These are phyloP conservation scores for Aspergillus awamori DNA, from an alignment of 2,329 filamentous ascomycete species.

Conservation along the genomic window DNA sequence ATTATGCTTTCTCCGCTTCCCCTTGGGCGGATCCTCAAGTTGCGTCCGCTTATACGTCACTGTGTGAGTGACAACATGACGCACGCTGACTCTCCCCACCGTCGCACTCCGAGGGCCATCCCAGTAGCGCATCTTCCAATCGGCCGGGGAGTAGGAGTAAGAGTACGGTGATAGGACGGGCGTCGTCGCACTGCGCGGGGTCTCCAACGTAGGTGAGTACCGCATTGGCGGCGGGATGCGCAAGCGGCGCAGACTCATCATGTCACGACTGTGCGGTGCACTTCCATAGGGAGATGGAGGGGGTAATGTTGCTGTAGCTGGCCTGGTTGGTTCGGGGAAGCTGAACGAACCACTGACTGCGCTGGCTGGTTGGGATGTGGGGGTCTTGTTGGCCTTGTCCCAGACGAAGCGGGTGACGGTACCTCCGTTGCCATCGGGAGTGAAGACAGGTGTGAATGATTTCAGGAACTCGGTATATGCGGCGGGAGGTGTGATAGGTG, in stretches of 20 bases:
- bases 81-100: conserved; percentile 66
- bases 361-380: conserved; percentile 45
- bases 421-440: conserved; percentile 63
- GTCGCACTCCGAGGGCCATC: conserved; percentile 63
- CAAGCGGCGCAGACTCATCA: conserved; percentile 61
- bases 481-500: conserved; percentile 84
- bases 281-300: conserved; percentile 62
- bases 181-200: conserved; percentile 66
- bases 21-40: conserved; percentile 86
- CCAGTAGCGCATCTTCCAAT: conserved; percentile 71
- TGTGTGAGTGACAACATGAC: conserved; percentile 91
- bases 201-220: conserved; percentile 66
- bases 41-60: conserved; percentile 78
- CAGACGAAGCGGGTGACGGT: conserved; percentile 51
- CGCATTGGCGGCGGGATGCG: conserved; percentile 77
- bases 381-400: conserved; percentile 36
- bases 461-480: conserved; percentile 95
- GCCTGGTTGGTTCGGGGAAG: conserved; percentile 57
- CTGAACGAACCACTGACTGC: conserved; percentile 48
- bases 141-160: conserved; percentile 63
- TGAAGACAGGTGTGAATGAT: conserved; percentile 70
- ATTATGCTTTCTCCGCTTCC: conserved; percentile 76
- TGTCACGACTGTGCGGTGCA: conserved; percentile 58
- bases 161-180: conserved; percentile 69
- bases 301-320: conserved; percentile 62